Conservation (phyloP, 176 grass and related monocot species). For the Saccharum officinarum region DNA sequence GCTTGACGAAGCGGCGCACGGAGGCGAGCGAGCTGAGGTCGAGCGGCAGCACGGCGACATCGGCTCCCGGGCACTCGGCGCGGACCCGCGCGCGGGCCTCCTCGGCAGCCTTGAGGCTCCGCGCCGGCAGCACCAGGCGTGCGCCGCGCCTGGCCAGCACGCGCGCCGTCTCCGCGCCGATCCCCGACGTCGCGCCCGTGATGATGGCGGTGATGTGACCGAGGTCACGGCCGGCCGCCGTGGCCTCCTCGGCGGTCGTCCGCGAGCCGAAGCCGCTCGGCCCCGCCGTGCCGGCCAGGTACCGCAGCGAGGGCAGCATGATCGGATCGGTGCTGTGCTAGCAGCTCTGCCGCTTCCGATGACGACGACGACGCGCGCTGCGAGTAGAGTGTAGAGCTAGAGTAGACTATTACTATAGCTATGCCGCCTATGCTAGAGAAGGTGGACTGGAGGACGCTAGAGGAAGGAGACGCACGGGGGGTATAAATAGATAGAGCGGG, state of each 20-base stretch:
- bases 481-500: constrained; percentile 1
- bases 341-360: no score
- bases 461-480: not conserved
- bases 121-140: constrained; percentile 77
- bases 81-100: constrained; percentile 60
- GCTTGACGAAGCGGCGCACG: constrained; percentile 69
- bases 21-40: constrained; percentile 93
- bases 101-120: constrained; percentile 88
- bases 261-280: constrained; percentile 85
- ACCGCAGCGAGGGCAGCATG: constrained; percentile 56
- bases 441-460: not conserved
- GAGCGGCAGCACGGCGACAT: constrained; percentile 78
- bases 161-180: constrained; percentile 84
- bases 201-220: constrained; percentile 75
- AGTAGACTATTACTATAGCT: no score
- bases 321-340: no score
- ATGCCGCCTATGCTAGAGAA: not conserved
- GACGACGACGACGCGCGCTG: no score
- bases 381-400: not conserved
- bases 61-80: constrained; percentile 52
- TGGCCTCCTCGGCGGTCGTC: constrained; percentile 72
- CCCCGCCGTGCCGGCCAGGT: constrained; percentile 77
- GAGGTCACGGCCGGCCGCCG: constrained; percentile 51
- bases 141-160: constrained; percentile 77
- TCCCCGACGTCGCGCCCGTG: constrained; percentile 96